These are phyloP conservation scores for Eragrostis nindensis DNA, from an alignment of 176 grass and related monocot genomes.

Conservation along the genomic window DNA sequence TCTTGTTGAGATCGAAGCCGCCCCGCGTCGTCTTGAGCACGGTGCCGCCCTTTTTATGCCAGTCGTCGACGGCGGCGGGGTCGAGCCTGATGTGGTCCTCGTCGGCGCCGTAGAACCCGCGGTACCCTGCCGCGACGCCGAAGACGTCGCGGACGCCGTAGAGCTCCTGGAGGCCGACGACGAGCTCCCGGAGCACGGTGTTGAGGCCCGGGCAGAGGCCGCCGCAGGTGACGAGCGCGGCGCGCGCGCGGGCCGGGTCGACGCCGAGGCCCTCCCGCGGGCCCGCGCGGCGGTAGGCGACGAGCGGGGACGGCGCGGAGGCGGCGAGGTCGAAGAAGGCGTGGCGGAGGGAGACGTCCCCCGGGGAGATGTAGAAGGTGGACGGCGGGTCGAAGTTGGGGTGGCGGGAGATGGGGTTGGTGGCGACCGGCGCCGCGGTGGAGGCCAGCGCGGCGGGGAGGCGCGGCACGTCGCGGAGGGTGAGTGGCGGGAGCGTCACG, in stretches of 20 bases:
- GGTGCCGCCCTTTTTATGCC: conserved; percentile 93
- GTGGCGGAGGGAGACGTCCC: conserved; percentile 73
- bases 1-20: conserved; percentile 79
- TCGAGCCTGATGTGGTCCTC: conserved; percentile 63
- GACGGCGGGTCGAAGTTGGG: conserved; percentile 58
- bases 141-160: conserved; percentile 86
- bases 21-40: conserved; percentile 74
- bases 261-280: conserved; percentile 53
- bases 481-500: conserved; percentile 47
- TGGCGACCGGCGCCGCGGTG: background rate
- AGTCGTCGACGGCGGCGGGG: conserved; percentile 57
- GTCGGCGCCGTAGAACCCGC: conserved; percentile 73
- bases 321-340: conserved; percentile 73
- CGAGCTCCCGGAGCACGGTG: conserved; percentile 89
- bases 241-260: conserved; percentile 64
- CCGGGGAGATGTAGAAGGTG: conserved; percentile 78
- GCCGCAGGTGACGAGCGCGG: conserved; percentile 89
- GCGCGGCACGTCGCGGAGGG: conserved; percentile 53
- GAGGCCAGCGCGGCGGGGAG: background rate
- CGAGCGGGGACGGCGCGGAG: conserved; percentile 22
- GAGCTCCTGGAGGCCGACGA: conserved; percentile 70
- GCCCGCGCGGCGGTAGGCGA: conserved; percentile 80
- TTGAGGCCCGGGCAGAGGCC: conserved; percentile 88
- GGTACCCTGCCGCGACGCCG: conserved; percentile 73
- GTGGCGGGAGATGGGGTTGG: conserved; percentile 75